Percentiles rank a stretch among this genome's conserved stretches.
phyloP scores from a whole-genome alignment of 805 yeast species.

The Sugiyamaella mastotermitis region DNA sequence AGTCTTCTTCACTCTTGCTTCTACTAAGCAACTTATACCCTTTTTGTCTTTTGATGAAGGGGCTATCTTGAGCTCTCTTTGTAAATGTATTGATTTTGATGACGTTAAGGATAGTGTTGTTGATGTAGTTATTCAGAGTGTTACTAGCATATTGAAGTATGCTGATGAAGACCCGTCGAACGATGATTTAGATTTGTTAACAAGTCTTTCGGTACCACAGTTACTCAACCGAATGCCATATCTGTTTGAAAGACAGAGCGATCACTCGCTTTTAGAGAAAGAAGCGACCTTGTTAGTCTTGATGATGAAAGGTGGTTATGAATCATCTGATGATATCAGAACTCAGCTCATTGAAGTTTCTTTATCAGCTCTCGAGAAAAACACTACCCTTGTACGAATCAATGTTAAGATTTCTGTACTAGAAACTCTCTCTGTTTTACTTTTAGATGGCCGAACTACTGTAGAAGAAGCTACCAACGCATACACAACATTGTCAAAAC shows the following conservation, averaged over 20 bases:
- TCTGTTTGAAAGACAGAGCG: constrained; percentile 15
- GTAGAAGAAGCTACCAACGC: constrained; percentile 19
- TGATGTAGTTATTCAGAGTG: constrained; percentile 49
- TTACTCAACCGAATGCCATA: constrained; percentile 18
- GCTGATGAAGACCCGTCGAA: constrained; percentile 6
- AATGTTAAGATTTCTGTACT: constrained; percentile 53
- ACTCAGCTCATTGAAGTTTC: constrained; percentile 50
- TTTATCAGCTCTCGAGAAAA: constrained; percentile 54
- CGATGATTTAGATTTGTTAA: constrained; percentile 1
- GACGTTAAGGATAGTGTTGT: constrained; percentile 66
- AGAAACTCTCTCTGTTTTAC: constrained; percentile 48
- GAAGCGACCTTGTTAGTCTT: constrained; percentile 21
- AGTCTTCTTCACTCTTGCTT: constrained; percentile 56
- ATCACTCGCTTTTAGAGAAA: constrained; percentile 16
- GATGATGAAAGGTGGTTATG: constrained; percentile 45
- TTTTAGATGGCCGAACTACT: constrained; percentile 32
- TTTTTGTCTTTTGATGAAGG: constrained; percentile 53
- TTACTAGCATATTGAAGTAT: constrained; percentile 17
- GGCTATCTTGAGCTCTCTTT: constrained; percentile 49
- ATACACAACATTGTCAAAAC: constrained; percentile 46
- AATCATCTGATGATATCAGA: constrained; percentile 50
- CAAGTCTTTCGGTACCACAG: constrained; percentile 28
- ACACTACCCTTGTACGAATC: constrained; percentile 44
- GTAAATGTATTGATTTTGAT: constrained; percentile 46
- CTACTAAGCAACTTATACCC: constrained; percentile 38